These are phyloP conservation scores for Citrus inodora DNA, from an alignment of 345 rosid species.

Conservation along the genomic window DNA sequence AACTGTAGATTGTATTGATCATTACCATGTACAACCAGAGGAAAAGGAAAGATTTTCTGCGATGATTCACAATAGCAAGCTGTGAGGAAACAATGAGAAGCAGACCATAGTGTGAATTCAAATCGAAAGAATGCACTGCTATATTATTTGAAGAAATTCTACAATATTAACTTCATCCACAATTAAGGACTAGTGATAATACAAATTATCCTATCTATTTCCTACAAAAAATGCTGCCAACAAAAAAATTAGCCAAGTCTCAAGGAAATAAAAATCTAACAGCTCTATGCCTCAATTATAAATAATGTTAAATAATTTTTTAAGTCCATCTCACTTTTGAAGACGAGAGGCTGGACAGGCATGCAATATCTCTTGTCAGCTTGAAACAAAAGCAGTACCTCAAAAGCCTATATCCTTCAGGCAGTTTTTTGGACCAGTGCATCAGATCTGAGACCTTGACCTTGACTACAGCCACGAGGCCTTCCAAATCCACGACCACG, in stretches of 20 bases:
- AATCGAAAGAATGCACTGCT: conserved; percentile 9
- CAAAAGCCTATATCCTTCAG: not conserved
- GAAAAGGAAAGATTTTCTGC: not conserved
- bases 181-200: not conserved
- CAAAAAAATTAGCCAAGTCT: not conserved
- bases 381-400: conserved; percentile 2
- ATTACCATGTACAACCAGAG: not conserved
- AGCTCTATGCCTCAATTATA: not conserved
- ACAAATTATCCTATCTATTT: not conserved
- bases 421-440: conserved; percentile 7
- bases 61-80: not conserved
- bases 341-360: conserved; percentile 9
- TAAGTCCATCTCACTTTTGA: not conserved
- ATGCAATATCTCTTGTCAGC: not conserved
- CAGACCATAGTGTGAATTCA: not conserved
- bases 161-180: conserved; percentile 9
- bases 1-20: not conserved
- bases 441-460: conserved; percentile 11
- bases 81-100: not conserved
- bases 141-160: conserved; percentile 20
- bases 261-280: not conserved
- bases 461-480: conserved; percentile 5
- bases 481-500: conserved; percentile 27
- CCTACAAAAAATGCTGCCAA: conserved; percentile 20
- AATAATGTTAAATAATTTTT: not conserved